These are phyloP conservation scores for Reticulascus tulasneorum DNA, from an alignment of 2,329 filamentous ascomycete species.

Conservation along the genomic window DNA sequence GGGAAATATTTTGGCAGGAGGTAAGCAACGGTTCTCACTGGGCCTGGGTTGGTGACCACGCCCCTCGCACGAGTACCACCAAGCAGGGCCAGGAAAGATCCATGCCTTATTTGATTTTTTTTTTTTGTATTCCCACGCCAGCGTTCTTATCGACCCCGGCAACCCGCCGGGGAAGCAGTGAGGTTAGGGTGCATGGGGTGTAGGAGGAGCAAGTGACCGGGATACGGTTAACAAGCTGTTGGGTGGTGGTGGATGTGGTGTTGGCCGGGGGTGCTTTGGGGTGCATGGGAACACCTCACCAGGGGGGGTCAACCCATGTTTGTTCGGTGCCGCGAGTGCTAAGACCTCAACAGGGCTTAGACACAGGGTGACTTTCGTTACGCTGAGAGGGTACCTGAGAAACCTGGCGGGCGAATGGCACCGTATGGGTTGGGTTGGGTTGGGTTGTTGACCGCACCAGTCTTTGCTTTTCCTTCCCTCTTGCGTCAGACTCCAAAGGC, in stretches of 20 bases:
- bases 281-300: conserved; percentile 8
- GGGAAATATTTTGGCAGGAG: no score
- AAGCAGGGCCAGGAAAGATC: conserved; percentile 11
- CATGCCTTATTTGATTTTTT: conserved; percentile 15
- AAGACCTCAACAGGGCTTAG: conserved; percentile 15
- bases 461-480: no score
- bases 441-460: no score
- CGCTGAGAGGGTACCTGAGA: conserved; percentile 4
- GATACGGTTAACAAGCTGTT: conserved; percentile 12
- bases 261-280: no score
- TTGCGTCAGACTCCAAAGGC: no score
- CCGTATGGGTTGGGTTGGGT: no score
- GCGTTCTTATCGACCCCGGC: conserved; percentile 13
- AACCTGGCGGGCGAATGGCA: no score
- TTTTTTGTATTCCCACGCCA: conserved; percentile 11
- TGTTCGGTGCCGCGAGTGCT: conserved; percentile 12
- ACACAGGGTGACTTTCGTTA: conserved; percentile 9
- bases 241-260: conserved; percentile 10
- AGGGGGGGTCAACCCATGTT: conserved; percentile 10
- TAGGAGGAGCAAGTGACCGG: conserved; percentile 8
- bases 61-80: not conserved
- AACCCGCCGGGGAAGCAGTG: conserved; percentile 9
- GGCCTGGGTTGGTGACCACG: no score
- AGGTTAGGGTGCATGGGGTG: conserved; percentile 12
- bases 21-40: no score